These are phyloP conservation scores for Digitaria exilis DNA, from an alignment of 202 grass and related monocot species.

Conservation along the genomic window DNA sequence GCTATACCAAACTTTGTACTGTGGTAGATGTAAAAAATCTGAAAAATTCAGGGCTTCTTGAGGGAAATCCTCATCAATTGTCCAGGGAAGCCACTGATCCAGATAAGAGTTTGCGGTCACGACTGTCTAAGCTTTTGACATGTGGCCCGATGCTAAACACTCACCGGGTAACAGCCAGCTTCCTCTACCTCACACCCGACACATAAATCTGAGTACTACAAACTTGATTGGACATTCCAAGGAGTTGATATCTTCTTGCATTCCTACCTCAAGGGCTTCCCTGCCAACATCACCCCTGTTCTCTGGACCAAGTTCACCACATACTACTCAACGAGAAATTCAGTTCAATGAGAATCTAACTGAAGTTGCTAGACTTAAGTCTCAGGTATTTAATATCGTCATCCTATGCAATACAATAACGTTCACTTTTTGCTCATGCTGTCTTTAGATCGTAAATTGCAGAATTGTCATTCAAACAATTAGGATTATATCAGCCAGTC, in stretches of 20 bases:
- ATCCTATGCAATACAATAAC: constrained; percentile 1
- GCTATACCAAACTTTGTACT: constrained; percentile 57
- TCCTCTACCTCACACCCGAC: constrained; percentile 44
- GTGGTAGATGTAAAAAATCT: constrained; percentile 12
- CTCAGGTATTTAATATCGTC: constrained; percentile 39
- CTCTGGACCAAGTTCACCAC: constrained; percentile 45
- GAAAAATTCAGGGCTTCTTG: constrained; percentile 42
- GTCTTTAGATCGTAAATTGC: constrained; percentile 10
- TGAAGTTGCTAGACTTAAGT: constrained; percentile 49
- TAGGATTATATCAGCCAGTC: constrained; percentile 12
- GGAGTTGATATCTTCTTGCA: constrained; percentile 59
- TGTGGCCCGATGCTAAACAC: constrained; percentile 40
- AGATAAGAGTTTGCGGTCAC: constrained; percentile 42
- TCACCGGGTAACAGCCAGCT: constrained; percentile 40
- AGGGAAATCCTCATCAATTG: constrained; percentile 38
- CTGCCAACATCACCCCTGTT: constrained; percentile 46
- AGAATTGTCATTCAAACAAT: neutral
- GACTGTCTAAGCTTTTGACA: constrained; percentile 57
- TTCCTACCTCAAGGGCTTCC: constrained; percentile 55
- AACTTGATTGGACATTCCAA: constrained; percentile 58
- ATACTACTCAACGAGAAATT: constrained; percentile 11
- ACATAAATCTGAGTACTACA: constrained; percentile 42
- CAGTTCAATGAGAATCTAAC: constrained; percentile 50
- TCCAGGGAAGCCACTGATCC: constrained; percentile 50
- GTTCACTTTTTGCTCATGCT: constrained; percentile 5